phyloP scores from a whole-genome alignment of 441 rosid species.

The Francoa sonchifolia region DNA sequence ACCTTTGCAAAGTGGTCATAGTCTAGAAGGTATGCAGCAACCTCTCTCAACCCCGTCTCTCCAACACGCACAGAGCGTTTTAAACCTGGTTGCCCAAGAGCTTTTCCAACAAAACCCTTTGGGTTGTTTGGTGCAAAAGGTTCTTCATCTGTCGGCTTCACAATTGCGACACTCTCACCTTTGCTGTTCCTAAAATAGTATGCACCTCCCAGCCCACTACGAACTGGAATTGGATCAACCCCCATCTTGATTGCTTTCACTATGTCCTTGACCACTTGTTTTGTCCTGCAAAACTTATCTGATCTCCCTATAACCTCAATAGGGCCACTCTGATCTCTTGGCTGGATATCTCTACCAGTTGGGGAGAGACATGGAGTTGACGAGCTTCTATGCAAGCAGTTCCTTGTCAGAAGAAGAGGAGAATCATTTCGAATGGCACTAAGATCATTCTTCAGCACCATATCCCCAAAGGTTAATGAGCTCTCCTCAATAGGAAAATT shows the following conservation, averaged over 20 bases:
- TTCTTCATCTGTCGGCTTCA: conserved; percentile 51
- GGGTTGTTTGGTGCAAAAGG: conserved; percentile 60
- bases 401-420: conserved; percentile 37
- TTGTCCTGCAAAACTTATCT: conserved; percentile 16
- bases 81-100: conserved; percentile 43
- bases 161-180: conserved; percentile 40
- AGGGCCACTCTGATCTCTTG: conserved; percentile 42
- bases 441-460: conserved; percentile 34
- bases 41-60: conserved; percentile 49
- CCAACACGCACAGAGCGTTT: conserved; percentile 46
- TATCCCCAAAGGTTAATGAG: conserved; percentile 38
- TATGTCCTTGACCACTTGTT: conserved; percentile 30
- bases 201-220: conserved; percentile 44
- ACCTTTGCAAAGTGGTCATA: conserved; percentile 38
- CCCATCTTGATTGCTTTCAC: conserved; percentile 40
- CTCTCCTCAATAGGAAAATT: conserved; percentile 43
- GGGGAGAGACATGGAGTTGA: conserved; percentile 54
- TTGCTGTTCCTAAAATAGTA: conserved; percentile 34
- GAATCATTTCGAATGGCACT: conserved; percentile 39
- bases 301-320: conserved; percentile 33
- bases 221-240: conserved; percentile 37
- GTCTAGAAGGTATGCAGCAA: conserved; percentile 51
- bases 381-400: conserved; percentile 37
- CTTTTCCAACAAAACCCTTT: conserved; percentile 45
- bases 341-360: conserved; percentile 34